Base-by-base conservation (phyloP, 768 basidiomycete species). In the Pleurotus tuoliensis region DNA sequence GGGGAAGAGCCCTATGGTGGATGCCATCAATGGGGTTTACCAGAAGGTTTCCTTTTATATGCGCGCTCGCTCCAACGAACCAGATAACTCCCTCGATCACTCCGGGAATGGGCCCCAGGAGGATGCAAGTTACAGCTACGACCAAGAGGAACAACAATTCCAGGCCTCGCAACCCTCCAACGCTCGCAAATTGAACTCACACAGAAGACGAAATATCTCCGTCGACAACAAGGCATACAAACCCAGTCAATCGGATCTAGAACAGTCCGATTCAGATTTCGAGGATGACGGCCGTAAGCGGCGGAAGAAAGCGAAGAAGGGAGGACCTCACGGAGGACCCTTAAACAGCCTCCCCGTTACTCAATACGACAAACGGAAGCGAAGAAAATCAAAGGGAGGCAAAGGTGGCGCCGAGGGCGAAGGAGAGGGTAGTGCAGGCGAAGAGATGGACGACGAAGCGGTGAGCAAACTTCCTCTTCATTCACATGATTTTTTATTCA, bases 211-310 rank as follows among this genome's bases (percentile, higher is more conserved):
- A 62, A 82, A 86, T 30, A 89, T 91, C 59, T 88, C 87, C 0
- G 64, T 73, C 20, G 92, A 93, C 67, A 91, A 92, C 71, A 90
- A 88, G 67, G 91, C 91, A 0, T 94, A 92, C 63, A 80, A 80
- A 53, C 91, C 91, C 16, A 70, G 82, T 1, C 67, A 69, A 55
- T 87, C 85, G 6, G 88, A 88, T 61, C 62, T 82, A 34, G 89
- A 90, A 40, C 76, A 73, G 40, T 79, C 81, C 6, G 83, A 85
- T 5, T 86, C 84, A 34, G 84, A 86, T 49, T 72, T 72, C 49
- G 75, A 74, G 1, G 81, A 82, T 48, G 81, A 80, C 22, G 82
- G 77, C 27, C 75, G 73, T 51, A 83, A 76, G 57, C 76, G 75
- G 62, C 78, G 76, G 65, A 78, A 78, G 67, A 76, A 71, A 62